Conservation (phyloP, 2,329 filamentous ascomycete species). For the Stachybotrys chartarum region DNA sequence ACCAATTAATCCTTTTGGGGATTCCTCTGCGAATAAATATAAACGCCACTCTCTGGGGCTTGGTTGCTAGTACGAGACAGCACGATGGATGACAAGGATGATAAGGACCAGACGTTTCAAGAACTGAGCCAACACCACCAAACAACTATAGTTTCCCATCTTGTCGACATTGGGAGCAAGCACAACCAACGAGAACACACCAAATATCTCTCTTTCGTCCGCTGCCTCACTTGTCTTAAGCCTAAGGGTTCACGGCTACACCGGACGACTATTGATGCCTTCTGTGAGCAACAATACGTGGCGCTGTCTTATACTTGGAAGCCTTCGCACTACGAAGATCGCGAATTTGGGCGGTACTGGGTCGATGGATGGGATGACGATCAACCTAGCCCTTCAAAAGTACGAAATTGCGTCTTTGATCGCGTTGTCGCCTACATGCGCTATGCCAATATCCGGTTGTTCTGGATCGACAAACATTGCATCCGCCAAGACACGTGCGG, state of each 20-base stretch:
- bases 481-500: slow-evolving; percentile 16
- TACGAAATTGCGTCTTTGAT: slow-evolving; percentile 16
- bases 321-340: slow-evolving; percentile 10
- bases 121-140: slow-evolving; percentile 5
- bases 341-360: slow-evolving; percentile 6
- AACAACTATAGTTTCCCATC: slow-evolving; percentile 8
- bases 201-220: slow-evolving; percentile 5
- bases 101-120: slow-evolving; percentile 6
- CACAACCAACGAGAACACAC: slow-evolving; percentile 6
- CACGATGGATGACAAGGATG: slow-evolving; percentile 3
- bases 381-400: slow-evolving; percentile 6
- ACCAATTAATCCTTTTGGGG: background rate
- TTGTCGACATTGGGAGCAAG: slow-evolving; percentile 8
- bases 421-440: slow-evolving; percentile 16
- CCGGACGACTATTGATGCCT: slow-evolving; percentile 2
- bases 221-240: background rate
- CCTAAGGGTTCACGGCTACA: background rate
- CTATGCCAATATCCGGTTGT: slow-evolving; percentile 6
- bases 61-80: background rate
- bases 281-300: slow-evolving; percentile 8
- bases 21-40: background rate
- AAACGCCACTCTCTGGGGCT: background rate
- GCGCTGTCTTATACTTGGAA: slow-evolving; percentile 17
- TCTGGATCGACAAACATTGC: slow-evolving; percentile 22
- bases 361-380: slow-evolving; percentile 7